Percentiles rank a stretch among this genome's conserved stretches.
These are phyloP conservation scores for Centella asiatica DNA, from an alignment of 129 eudicot species.

Conservation along the genomic window DNA sequence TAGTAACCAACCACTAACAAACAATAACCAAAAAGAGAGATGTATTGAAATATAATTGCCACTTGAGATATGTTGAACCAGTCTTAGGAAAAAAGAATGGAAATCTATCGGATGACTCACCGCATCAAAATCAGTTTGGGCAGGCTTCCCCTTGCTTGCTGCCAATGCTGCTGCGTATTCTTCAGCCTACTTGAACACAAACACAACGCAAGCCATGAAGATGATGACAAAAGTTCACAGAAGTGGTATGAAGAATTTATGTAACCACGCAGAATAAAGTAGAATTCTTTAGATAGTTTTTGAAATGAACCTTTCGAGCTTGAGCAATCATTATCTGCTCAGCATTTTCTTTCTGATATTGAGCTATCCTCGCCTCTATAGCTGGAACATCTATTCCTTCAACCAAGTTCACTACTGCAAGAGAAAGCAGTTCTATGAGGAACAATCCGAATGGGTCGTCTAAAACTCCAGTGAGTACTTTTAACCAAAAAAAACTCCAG, in stretches of 20 bases:
- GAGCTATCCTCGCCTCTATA: slow-evolving; percentile 68
- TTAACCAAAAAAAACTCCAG: too few relatives aligned
- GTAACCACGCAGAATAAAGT: neutral
- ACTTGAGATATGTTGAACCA: neutral
- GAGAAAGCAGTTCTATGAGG: slow-evolving; percentile 14
- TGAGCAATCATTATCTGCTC: slow-evolving; percentile 93
- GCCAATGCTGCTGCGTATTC: slow-evolving; percentile 96
- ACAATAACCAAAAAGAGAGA: slow-evolving; percentile 1
- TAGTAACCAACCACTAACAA: neutral
- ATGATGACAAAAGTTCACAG: neutral
- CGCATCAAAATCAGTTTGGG: slow-evolving; percentile 48
- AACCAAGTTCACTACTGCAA: slow-evolving; percentile 58
- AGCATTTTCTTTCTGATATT: slow-evolving; percentile 79
- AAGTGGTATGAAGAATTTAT: neutral
- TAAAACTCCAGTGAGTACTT: too few relatives aligned
- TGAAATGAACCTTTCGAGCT: slow-evolving; percentile 67
- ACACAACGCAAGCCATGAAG: neutral
- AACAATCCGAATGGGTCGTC: neutral
- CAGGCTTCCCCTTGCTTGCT: slow-evolving; percentile 77
- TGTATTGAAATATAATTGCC: neutral
- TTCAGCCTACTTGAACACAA: slow-evolving; percentile 62
- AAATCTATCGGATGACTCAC: slow-evolving; percentile 37
- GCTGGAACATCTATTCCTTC: slow-evolving; percentile 79
- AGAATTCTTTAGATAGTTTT: neutral
- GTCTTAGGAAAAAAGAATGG: slow-evolving; percentile 6